Evolutionary conservation across 805 yeast species (phyloP), one percentile per base, ranked within the genome.

Genomic region (Kazachstania psychrophila): DNA sequence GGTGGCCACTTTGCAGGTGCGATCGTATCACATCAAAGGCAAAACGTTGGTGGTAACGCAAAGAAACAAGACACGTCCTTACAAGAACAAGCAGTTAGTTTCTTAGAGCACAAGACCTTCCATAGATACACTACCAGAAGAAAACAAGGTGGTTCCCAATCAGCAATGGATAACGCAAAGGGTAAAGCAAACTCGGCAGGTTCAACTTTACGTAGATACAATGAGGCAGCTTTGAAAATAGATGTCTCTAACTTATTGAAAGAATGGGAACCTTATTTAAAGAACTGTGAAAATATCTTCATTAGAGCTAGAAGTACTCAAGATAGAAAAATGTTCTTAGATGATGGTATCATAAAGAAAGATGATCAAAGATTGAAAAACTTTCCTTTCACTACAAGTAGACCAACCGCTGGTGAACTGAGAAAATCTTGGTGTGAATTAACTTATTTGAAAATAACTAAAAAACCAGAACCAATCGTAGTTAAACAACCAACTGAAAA

Each of bases 1-100:
- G 96, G 97, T 30, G 98, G 98, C 28, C 96, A 92, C 62, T 92
- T 92, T 65, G 95, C 97, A 0, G 98, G 92, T 14, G 96, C 96
- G 0, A 81, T 92, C 29, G 69, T 92, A 7, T 75, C 86, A 2
- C 96, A 88, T 51, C 66, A 66, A 33, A 79, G 73, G 17, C 64
- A 65, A 34, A 66, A 65, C 27, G 68, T 71, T 2, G 72, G 70
- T 45, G 85, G 86, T 2, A 75, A 75, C 43, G 64, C 66, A 6
- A 70, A 66, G 15, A 61, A 65, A 41, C 65, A 66, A 28, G 63
- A 66, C 23, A 72, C 65, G 36, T 68, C 71, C 11, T 53, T 71
- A n/a, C 64, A 70, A 30, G 75, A 73, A 37, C 85, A 77, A 56
- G 70, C 74, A 13, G 94, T 79, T 14, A 72, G 68, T 34, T 58